Percentiles rank a stretch among this genome's conserved stretches.
Conservation (phyloP, 73 alveolate species). For the Paramecium sexaurelia region DNA sequence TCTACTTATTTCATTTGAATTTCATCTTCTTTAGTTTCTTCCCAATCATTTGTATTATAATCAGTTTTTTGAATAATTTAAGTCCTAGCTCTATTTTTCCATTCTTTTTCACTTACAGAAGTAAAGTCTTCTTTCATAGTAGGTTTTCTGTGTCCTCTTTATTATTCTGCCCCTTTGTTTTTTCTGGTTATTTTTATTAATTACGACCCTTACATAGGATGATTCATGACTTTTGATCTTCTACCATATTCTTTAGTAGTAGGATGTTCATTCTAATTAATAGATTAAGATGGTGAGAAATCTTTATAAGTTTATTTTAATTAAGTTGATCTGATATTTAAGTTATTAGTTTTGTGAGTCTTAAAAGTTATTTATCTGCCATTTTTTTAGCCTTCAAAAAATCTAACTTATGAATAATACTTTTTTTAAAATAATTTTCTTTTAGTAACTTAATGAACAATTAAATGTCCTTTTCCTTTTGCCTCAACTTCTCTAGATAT, state of each 20-base stretch:
- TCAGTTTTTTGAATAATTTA: neutral
- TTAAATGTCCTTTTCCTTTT: constrained; percentile 62
- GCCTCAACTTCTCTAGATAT: constrained; percentile 41
- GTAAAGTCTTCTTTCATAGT: neutral
- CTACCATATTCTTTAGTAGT: constrained; percentile 16
- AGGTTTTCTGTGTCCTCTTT: neutral
- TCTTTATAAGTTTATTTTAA: neutral
- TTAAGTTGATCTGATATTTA: neutral
- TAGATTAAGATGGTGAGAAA: neutral
- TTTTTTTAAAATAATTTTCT: neutral
- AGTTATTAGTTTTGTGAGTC: neutral
- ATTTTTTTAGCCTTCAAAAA: neutral
- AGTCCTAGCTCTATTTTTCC: neutral
- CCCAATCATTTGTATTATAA: neutral
- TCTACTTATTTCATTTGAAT: neutral
- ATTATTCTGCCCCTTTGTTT: neutral
- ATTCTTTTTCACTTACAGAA: neutral
- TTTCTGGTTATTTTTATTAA: neutral
- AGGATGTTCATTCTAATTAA: neutral
- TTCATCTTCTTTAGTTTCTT: constrained; percentile 39
- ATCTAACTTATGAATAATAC: neutral
- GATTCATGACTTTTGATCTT: neutral
- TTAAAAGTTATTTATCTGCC: neutral
- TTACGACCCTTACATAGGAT: neutral
- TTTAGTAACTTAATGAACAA: constrained; percentile 6